Evolutionary conservation across 371 early-diverging fungal genomes (phyloP).

Genomic region (Catenaria anguillulae): DNA sequence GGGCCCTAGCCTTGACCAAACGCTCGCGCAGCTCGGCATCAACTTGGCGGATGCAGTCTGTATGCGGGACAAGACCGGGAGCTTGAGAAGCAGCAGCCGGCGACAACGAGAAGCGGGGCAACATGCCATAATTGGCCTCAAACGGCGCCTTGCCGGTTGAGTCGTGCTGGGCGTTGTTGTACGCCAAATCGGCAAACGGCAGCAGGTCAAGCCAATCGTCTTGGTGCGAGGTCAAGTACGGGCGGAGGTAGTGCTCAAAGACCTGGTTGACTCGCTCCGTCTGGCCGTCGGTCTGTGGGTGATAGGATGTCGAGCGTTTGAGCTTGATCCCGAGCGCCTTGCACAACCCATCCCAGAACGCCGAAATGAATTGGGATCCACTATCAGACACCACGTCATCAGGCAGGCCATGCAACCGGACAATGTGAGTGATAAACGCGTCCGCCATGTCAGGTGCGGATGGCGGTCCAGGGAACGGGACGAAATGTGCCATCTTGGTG

Average conservation of each 20-base stretch:
- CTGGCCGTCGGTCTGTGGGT: slow-evolving; percentile 39
- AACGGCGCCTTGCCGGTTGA: slow-evolving; percentile 16
- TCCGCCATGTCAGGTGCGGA: neutral
- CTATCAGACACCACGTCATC: slow-evolving; percentile 22
- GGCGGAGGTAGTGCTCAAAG: slow-evolving; percentile 31
- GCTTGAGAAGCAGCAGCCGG: too few relatives aligned
- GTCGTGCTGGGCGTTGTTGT: slow-evolving; percentile 18
- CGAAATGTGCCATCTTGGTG: neutral
- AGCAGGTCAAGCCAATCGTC: slow-evolving; percentile 19
- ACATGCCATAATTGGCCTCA: neutral
- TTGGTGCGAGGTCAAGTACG: slow-evolving; percentile 11
- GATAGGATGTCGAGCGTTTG: slow-evolving; percentile 23
- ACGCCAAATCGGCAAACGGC: slow-evolving; percentile 22
- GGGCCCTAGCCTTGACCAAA: too few relatives aligned
- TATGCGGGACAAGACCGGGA: too few relatives aligned
- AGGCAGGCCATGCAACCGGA: slow-evolving; percentile 20
- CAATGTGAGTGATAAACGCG: slow-evolving; percentile 14
- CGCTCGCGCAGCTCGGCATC: too few relatives aligned
- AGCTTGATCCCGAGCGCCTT: slow-evolving; percentile 11
- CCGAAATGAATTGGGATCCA: slow-evolving; percentile 24
- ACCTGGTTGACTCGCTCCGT: slow-evolving; percentile 32
- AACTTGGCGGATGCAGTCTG: too few relatives aligned
- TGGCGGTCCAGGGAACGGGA: neutral
- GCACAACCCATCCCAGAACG: slow-evolving; percentile 16
- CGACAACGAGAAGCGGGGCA: neutral